These are phyloP conservation scores for Chara braunii DNA, from an alignment of 139 green algal species.

Conservation along the genomic window DNA sequence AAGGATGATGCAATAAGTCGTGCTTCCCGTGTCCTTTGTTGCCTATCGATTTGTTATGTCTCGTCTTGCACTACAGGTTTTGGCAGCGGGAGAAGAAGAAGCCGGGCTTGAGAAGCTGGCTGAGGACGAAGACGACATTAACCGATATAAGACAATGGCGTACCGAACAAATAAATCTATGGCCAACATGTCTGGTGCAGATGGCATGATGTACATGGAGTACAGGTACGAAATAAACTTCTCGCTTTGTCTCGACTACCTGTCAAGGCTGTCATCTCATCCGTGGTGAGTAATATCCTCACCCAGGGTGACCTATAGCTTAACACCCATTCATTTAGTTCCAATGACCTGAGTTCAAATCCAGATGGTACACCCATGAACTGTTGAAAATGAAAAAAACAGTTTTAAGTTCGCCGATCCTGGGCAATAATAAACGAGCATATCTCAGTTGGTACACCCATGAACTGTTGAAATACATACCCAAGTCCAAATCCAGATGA, in stretches of 20 bases:
- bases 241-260: not conserved
- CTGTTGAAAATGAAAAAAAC: not conserved
- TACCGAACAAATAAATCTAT: conserved; percentile 57
- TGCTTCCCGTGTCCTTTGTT: too few relatives aligned
- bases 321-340: not conserved
- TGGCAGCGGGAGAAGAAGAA: conserved; percentile 62
- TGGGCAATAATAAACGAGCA: not conserved
- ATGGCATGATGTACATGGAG: conserved; percentile 67
- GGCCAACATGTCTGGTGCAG: conserved; percentile 62
- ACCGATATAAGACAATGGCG: conserved; percentile 8
- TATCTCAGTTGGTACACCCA: too few relatives aligned
- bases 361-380: not conserved
- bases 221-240: conserved; percentile 33
- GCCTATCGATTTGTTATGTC: too few relatives aligned
- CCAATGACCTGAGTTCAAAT: not conserved
- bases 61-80: conserved; percentile 52
- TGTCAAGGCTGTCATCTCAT: too few relatives aligned
- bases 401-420: conserved; percentile 2
- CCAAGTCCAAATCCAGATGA: too few relatives aligned
- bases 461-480: too few relatives aligned
- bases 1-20: too few relatives aligned
- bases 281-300: too few relatives aligned
- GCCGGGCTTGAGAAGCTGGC: conserved; percentile 53
- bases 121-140: conserved; percentile 47
- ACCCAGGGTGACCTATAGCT: not conserved